Evolutionary conservation across 1,284 basidiomycete species (phyloP), one percentile per base, ranked within the genome.

Genomic region (Ceratobasidium sp.): DNA sequence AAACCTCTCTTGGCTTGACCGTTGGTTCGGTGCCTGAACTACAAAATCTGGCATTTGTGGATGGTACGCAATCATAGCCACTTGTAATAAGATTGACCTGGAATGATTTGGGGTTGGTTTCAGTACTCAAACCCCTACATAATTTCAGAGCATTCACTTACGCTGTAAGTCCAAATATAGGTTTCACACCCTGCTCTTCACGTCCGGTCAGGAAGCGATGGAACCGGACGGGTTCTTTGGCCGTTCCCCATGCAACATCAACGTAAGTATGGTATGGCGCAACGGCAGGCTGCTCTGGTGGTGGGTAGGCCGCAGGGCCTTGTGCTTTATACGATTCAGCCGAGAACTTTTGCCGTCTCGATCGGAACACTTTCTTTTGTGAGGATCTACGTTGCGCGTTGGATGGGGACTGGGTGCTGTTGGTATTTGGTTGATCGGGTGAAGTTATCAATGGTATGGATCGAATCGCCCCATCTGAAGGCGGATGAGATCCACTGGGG

Each of bases 141-240:
- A 25, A 29, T 0, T n/a, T n/a, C 45, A 29, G 45, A n/a, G n/a
- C n/a, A n/a, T n/a, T n/a, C 52, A 83, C 86, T 73, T 75, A 93
- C 91, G 91, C 86, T 55, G 93, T 94, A 15, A 94, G 79, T 1
- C 92, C 92, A 72, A 87, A 92, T 0, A 94, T 86, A 15, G 92
- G 93, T 74, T 92, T 93, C 20, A 92, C 85, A 0, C 91, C 91
- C 17, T 87, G 87, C 3, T 84, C 86, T 77, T 94, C 92, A 43
- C 91, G 79, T 0, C 92, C 92, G 0, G 92, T 94, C 47, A 93
- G 80, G 79, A 94, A 94, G 15, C 83, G 81, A 78, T 94, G 92
- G 75, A 87, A 83, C 25, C 91, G 82, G 13, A 86, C 75, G n/a
- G 69, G 72, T 6, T 74, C 73, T n/a, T 81, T 80, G n/a, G 65